Evolutionary conservation across 2,329 filamentous ascomycete genomes (phyloP), one percentile per base, ranked within the genome.

Genomic region (Malbranchea cinnamomea): DNA sequence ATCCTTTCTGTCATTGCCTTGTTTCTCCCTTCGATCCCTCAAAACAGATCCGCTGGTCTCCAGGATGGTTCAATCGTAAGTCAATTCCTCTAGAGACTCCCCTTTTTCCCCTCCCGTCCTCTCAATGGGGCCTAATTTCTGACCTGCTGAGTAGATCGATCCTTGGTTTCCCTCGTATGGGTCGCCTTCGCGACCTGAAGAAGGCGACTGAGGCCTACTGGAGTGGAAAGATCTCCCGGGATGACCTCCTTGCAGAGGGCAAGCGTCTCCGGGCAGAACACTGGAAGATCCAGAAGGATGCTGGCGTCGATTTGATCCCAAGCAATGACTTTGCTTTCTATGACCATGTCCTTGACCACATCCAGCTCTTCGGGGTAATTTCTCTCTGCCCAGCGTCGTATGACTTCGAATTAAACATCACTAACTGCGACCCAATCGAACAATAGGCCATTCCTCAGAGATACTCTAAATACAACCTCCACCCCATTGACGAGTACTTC

Each of bases 281-380:
- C 75, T 98, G 89, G 89, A 84, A 93, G 68, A 92, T 98, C 65
- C 89, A 98, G 71, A 87, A 98, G 72, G 76, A 91, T 63, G 89
- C 89, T 45, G 89, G 89, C 54, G 85, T 95, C 62, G 82, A 94
- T 56, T 69, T 89, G 65, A 94, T 98, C 56, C 89, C 89, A 59
- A 92, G 81, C 79, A 98, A 98, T 62, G 89, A 98, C 74, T 98
- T 98, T 56, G 84, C 89, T 47, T 84, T 84, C 66, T 98, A 98
- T 65, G 87, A 95, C 62, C 87, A 95, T 57, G 81, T 95, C 52
- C 77, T 95, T 41, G 78, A 84, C 65, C 87, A 95, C 69, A 95
- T 94, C 60, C 85, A 94, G 69, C 78, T 93, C 62, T 94, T 94
- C 59, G 83, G 81, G 60, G 82, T 87, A 73, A 58, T 79, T 65